Base-by-base conservation (phyloP, 768 basidiomycete species). In the Pleurotus ostreatus region DNA sequence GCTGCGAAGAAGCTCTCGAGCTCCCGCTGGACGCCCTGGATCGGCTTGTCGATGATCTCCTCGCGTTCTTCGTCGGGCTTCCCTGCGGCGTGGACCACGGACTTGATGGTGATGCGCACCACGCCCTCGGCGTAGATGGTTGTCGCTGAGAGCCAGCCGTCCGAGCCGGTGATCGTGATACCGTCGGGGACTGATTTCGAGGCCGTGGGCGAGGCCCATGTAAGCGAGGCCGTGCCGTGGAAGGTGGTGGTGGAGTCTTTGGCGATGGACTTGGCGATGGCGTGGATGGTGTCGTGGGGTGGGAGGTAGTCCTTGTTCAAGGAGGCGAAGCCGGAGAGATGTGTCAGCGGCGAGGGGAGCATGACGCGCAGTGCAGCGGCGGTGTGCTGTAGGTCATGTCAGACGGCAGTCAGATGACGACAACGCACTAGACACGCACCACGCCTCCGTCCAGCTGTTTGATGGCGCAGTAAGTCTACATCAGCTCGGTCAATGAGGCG, bases 261-360 rank as follows among this genome's bases (percentile, higher is more conserved):
- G 30, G 81, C 78, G 30, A 34, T 34, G 8, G 30, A 34, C 57
- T 76, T 74, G 57, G 80, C 70, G 58, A 83, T 65, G 18, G 81
- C 74, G 60, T 83, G 76, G 62, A 96, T 80, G 7, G 91, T 93
- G 73, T 95, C 93, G 62, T 86, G 82, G 0, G 92, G 93, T 2
- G 79, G 75, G 38, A 94, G 82, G 67, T 85, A 84, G 12, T 84
- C 77, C 60, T 85, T 80, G 69, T 86, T 86, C 37, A 92, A 76
- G 3, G 86, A 82, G 8, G 88, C 78, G 63, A 83, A 80, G 2
- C 81, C 84, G 20, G 86, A 80, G 18, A 95, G 70, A 48, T 79
- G 73, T 5, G 75, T 79, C 58, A 87, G 61, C 11, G 75, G 70
- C 11, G 72, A 58, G 8, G 84, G 78, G 58, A 90, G 80, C 44